These are phyloP conservation scores for Rhizomucor pusillus DNA, from an alignment of 371 early-diverging fungal genomes.

Conservation along the genomic window DNA sequence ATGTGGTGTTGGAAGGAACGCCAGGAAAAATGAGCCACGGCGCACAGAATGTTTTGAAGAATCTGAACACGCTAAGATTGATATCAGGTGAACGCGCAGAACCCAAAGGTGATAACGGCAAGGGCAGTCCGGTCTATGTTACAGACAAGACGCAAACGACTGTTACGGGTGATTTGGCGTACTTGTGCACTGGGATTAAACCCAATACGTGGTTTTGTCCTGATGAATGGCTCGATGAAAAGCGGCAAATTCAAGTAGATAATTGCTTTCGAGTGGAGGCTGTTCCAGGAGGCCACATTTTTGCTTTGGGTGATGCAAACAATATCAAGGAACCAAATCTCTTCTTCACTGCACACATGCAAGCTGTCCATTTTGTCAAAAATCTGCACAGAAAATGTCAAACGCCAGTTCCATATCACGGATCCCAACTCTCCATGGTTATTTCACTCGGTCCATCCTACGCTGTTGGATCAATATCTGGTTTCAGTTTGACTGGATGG, in stretches of 20 bases:
- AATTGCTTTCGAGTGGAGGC: conserved; percentile 20
- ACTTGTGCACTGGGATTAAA: conserved; percentile 26
- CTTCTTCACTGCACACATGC: conserved; percentile 44
- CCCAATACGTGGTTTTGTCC: conserved; percentile 30
- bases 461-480: conserved; percentile 21
- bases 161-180: conserved; percentile 26
- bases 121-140: conserved; percentile 18
- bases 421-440: conserved; percentile 20
- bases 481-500: conserved; percentile 24
- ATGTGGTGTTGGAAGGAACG: conserved; percentile 18
- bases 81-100: conserved; percentile 24
- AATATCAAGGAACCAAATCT: conserved; percentile 34
- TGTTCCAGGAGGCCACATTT: conserved; percentile 13
- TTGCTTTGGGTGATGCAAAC: conserved; percentile 36
- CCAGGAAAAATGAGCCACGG: conserved; percentile 17
- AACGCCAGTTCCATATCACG: conserved; percentile 19
- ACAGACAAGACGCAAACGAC: conserved; percentile 24
- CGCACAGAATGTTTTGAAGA: conserved; percentile 19
- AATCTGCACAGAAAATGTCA: conserved; percentile 10
- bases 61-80: conserved; percentile 8
- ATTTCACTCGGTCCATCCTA: conserved; percentile 29
- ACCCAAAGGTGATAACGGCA: conserved; percentile 1
- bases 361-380: conserved; percentile 30
- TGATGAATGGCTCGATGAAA: conserved; percentile 26
- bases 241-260: conserved; percentile 24